Base-by-base conservation (phyloP, 306 rosid genomes). In the Cyamopsis tetragonoloba region DNA sequence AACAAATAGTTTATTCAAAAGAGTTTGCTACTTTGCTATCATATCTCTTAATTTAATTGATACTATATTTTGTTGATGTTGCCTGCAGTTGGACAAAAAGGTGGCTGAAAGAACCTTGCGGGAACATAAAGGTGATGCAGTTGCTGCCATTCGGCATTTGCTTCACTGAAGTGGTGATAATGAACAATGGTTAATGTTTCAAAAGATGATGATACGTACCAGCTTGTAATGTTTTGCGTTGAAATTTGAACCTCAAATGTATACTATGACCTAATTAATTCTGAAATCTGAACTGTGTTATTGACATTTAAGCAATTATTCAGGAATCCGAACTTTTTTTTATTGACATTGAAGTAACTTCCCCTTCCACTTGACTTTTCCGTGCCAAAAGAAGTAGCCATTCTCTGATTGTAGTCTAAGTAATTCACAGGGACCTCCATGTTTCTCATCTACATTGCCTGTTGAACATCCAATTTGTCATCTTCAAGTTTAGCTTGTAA, bases 41-140 rank as follows among this genome's bases (percentile, higher is more conserved):
- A n/a, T n/a, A n/a, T n/a, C n/a, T n/a, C n/a, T n/a, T n/a, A n/a
- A n/a, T 38, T 47, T 14, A 46, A 44, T 32, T 38, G 3, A 66
- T 60, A 7, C n/a, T 48, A 60, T 13, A n/a, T 37, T 26, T 42
- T 62, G 32, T 47, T 34, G 14, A 31, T 58, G 48, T 24, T 51
- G 70, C 48, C 22, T 14, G 71, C 81, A 85, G 96, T 56, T 93
- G 86, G 99, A 90, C 88, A 88, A 79, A 84, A 84, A 86, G 84
- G 90, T 88, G 10, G 99, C 97, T 10, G 97, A 93, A 87, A 88
- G 91, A 81, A 93, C 97, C 60, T 73, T 93, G 81, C 85, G 96
- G 7, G 99, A 93, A 75, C 99, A 93, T 85, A 88, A 90, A 79
- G 96, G 99, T 26, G 96, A 93, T 72, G 96, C 98, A 0, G 98